Evolutionary conservation across 805 yeast genomes (phyloP).

Genomic region (Candida endomychidarum): DNA sequence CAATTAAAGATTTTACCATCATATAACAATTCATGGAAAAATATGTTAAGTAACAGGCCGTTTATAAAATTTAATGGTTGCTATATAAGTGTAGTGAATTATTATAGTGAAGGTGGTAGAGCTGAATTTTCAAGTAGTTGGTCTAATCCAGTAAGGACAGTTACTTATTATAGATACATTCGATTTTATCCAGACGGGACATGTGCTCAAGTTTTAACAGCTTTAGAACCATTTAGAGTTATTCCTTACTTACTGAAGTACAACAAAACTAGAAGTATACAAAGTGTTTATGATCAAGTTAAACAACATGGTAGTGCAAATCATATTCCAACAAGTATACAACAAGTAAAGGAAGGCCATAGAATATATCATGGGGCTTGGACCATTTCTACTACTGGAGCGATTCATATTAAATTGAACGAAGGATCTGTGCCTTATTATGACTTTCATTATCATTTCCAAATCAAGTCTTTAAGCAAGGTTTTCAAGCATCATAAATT

Average conservation of each 20-base stretch:
- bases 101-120: constrained; percentile 79
- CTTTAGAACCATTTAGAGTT: constrained; percentile 67
- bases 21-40: constrained; percentile 39
- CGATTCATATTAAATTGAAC: constrained; percentile 46
- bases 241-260: constrained; percentile 53
- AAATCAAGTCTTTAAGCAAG: constrained; percentile 59
- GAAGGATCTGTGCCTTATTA: constrained; percentile 63
- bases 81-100: constrained; percentile 81
- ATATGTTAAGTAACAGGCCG: constrained; percentile 66
- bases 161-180: constrained; percentile 84
- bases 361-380: constrained; percentile 52
- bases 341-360: constrained; percentile 28
- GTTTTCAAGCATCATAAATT: constrained; percentile 63
- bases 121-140: constrained; percentile 65
- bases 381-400: constrained; percentile 56
- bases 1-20: constrained; percentile 30
- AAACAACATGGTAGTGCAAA: constrained; percentile 7
- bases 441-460: constrained; percentile 60
- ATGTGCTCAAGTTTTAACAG: constrained; percentile 66
- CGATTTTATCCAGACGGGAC: constrained; percentile 80
- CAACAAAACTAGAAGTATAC: constrained; percentile 18
- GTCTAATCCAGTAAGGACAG: constrained; percentile 74
- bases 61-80: constrained; percentile 78
- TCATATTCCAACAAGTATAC: constrained; percentile 1
- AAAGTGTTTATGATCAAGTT: constrained; percentile 14